phyloP scores from a whole-genome alignment of 2,329 filamentous ascomycete genomes.

The Pestalotiopsis sp. region DNA sequence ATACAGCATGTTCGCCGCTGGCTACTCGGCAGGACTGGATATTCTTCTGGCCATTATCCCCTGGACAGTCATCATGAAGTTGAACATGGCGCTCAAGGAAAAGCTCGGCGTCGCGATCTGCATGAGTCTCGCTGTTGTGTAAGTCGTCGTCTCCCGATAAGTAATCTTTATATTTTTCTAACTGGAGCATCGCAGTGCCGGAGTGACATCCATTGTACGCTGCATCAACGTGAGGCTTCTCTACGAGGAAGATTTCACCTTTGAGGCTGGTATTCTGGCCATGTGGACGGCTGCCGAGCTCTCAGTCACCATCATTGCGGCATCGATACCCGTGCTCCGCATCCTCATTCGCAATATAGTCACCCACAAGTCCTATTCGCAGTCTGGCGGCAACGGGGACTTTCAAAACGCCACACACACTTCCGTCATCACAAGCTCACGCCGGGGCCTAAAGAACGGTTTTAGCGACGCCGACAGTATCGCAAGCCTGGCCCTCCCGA shows the following conservation, averaged over 20 bases:
- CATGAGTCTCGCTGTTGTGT: slow-evolving; percentile 11
- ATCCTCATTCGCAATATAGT: slow-evolving; percentile 10
- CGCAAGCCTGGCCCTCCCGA: slow-evolving; percentile 1
- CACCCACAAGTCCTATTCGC: slow-evolving; percentile 6
- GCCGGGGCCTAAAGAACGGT: neutral
- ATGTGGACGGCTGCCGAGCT: slow-evolving; percentile 9
- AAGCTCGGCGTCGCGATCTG: slow-evolving; percentile 5
- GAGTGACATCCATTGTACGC: slow-evolving; percentile 5
- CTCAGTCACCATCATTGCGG: slow-evolving; percentile 7
- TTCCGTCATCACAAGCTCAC: slow-evolving; percentile 1
- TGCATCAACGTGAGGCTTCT: slow-evolving; percentile 7
- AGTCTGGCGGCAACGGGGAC: slow-evolving; percentile 2
- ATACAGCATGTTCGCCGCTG: neutral
- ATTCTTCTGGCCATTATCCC: slow-evolving; percentile 4
- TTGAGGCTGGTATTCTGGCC: neutral
- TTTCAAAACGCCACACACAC: slow-evolving; percentile 1
- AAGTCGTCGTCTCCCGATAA: neutral
- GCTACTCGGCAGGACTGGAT: slow-evolving; percentile 4
- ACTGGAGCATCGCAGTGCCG: neutral
- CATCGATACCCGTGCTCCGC: slow-evolving; percentile 8
- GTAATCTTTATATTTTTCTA: neutral
- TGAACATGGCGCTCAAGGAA: slow-evolving; percentile 10
- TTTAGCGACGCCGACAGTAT: slow-evolving; percentile 1
- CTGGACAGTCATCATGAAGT: slow-evolving; percentile 9
- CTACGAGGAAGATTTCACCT: slow-evolving; percentile 8